phyloP scores from a whole-genome alignment of 305 asterid genomes.

The Euphrasia arctica region DNA sequence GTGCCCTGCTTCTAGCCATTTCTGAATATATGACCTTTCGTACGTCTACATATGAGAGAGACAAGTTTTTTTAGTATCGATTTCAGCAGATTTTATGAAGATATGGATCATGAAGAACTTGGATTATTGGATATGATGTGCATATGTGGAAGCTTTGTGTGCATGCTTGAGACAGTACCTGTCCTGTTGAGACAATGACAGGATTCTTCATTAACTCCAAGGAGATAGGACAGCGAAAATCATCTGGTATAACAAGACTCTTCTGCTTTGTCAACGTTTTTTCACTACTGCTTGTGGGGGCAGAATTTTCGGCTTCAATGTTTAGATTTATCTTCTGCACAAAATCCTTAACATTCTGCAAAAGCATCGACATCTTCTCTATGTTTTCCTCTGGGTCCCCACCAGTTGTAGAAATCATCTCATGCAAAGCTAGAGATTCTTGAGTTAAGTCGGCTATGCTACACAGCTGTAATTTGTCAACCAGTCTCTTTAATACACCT shows the following conservation, averaged over 20 bases:
- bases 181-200: slow-evolving; percentile 96
- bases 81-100: too few species aligned
- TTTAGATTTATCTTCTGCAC: slow-evolving; percentile 79
- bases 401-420: slow-evolving; percentile 78
- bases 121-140: too few species aligned
- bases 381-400: slow-evolving; percentile 86
- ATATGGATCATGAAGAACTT: too few species aligned
- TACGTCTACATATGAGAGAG: neutral
- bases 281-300: slow-evolving; percentile 51
- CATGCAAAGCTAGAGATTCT: slow-evolving; percentile 97
- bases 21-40: neutral
- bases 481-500: slow-evolving; percentile 56
- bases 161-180: slow-evolving; percentile 42
- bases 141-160: too few species aligned
- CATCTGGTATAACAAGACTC: slow-evolving; percentile 79
- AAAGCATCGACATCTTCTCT: slow-evolving; percentile 87
- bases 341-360: slow-evolving; percentile 89
- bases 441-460: slow-evolving; percentile 80
- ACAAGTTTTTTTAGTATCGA: too few species aligned
- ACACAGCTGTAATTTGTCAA: slow-evolving; percentile 76
- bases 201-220: slow-evolving; percentile 95
- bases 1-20: neutral
- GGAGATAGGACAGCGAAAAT: slow-evolving; percentile 95
- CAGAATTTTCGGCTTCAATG: slow-evolving; percentile 38
- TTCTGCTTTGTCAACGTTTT: slow-evolving; percentile 38